Evolutionary conservation across 2,329 filamentous ascomycete genomes (phyloP).

Genomic region (Neofusicoccum umdonicola): DNA sequence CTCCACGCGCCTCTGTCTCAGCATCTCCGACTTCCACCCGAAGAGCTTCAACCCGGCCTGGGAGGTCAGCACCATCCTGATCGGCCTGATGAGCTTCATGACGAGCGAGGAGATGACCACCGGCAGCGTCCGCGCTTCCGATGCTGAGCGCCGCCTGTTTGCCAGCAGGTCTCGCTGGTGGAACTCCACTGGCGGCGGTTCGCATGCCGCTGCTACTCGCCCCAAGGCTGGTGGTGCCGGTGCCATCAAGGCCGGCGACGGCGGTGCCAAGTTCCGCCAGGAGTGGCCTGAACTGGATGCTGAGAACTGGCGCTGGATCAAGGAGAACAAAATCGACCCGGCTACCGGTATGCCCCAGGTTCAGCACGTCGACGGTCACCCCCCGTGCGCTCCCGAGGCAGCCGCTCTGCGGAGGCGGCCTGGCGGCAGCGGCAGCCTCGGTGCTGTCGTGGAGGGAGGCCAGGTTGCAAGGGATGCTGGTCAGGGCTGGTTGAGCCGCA

Average conservation of each 20-base stretch:
- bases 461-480: slow-evolving; percentile 73
- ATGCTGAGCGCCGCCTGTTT: slow-evolving; percentile 73
- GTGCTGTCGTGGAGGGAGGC: slow-evolving; percentile 73
- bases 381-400: slow-evolving; percentile 61
- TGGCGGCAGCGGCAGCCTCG: slow-evolving; percentile 53
- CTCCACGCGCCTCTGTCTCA: slow-evolving; percentile 86
- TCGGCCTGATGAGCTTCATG: slow-evolving; percentile 95
- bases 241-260: slow-evolving; percentile 82
- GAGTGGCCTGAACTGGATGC: slow-evolving; percentile 89
- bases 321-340: slow-evolving; percentile 74
- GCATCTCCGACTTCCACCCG: slow-evolving; percentile 96
- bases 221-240: slow-evolving; percentile 50
- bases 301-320: slow-evolving; percentile 92
- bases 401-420: slow-evolving; percentile 64
- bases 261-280: slow-evolving; percentile 80
- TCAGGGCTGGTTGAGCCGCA: slow-evolving; percentile 75
- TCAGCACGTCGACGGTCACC: slow-evolving; percentile 41
- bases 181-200: slow-evolving; percentile 91
- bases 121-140: slow-evolving; percentile 75
- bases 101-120: slow-evolving; percentile 99
- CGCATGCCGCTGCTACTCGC: slow-evolving; percentile 43
- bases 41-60: slow-evolving; percentile 98
- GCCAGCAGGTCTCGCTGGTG: slow-evolving; percentile 85
- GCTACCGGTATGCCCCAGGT: slow-evolving; percentile 62
- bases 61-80: slow-evolving; percentile 95